phyloP scores from a whole-genome alignment of 2,329 filamentous ascomycete species.

The Colletotrichum ledebouriae region DNA sequence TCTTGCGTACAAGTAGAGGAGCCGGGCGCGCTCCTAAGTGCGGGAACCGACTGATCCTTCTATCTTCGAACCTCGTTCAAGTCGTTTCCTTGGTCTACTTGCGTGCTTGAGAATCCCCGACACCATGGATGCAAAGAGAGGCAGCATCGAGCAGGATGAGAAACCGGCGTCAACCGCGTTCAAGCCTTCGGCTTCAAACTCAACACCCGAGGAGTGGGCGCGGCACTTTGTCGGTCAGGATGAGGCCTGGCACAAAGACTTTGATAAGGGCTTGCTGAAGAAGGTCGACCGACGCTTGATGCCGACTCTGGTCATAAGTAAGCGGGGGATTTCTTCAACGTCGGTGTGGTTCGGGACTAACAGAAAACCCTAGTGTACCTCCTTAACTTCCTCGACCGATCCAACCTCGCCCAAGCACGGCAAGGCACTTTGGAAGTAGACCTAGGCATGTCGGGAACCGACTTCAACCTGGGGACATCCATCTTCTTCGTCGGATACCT shows the following conservation, averaged over 20 bases:
- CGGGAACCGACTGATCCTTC: neutral
- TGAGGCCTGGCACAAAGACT: constrained; percentile 33
- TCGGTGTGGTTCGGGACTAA: neutral
- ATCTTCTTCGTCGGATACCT: constrained; percentile 72
- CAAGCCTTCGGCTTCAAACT: constrained; percentile 30
- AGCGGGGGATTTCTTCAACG: constrained; percentile 50
- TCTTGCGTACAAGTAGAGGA: constrained; percentile 5
- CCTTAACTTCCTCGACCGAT: constrained; percentile 67
- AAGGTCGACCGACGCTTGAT: constrained; percentile 67
- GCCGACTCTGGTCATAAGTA: constrained; percentile 59
- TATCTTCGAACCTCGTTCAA: neutral
- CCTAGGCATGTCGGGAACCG: constrained; percentile 65
- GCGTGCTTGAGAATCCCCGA: neutral
- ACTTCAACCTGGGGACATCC: constrained; percentile 68
- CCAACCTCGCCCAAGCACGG: constrained; percentile 67
- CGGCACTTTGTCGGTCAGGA: constrained; percentile 25
- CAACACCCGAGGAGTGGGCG: constrained; percentile 38
- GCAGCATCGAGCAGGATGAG: constrained; percentile 35
- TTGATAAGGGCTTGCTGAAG: constrained; percentile 52
- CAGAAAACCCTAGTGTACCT: constrained; percentile 47
- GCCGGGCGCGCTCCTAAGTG: neutral
- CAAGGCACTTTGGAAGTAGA: constrained; percentile 67
- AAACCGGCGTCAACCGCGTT: constrained; percentile 4
- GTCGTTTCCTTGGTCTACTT: neutral
- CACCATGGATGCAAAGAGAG: constrained; percentile 30